These are phyloP conservation scores for Calendula officinalis DNA, from an alignment of 129 eudicot genomes.

Conservation along the genomic window DNA sequence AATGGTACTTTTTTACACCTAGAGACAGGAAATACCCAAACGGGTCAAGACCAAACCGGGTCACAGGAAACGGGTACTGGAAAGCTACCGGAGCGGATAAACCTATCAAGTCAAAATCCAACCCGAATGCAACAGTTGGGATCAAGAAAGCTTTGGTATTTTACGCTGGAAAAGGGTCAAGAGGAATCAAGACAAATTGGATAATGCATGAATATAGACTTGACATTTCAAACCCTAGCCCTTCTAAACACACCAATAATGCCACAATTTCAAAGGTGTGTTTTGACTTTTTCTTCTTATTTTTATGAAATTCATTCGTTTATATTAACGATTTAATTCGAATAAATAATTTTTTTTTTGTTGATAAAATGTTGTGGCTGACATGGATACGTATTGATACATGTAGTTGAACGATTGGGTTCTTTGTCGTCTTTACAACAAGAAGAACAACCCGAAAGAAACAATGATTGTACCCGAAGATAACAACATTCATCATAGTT, in stretches of 20 bases:
- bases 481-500: slow-evolving; percentile 2
- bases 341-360: background rate
- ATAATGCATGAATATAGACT: slow-evolving; percentile 39
- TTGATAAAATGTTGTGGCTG: background rate
- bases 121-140: slow-evolving; percentile 17
- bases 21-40: slow-evolving; percentile 39
- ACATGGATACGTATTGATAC: slow-evolving; percentile 3
- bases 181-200: slow-evolving; percentile 38
- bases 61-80: slow-evolving; percentile 38
- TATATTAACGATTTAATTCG: background rate
- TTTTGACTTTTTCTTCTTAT: background rate
- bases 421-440: slow-evolving; percentile 36
- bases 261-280: slow-evolving; percentile 21
- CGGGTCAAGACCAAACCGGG: slow-evolving; percentile 34
- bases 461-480: slow-evolving; percentile 7
- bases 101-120: slow-evolving; percentile 14
- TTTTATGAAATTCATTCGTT: background rate
- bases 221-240: background rate
- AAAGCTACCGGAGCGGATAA: slow-evolving; percentile 44
- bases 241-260: background rate
- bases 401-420: slow-evolving; percentile 43
- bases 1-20: slow-evolving; percentile 43
- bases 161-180: slow-evolving; percentile 29
- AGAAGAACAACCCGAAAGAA: slow-evolving; percentile 32
- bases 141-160: slow-evolving; percentile 33